Conservation (phyloP, 208 protist genomes). For the Crithidia fasciculata region DNA sequence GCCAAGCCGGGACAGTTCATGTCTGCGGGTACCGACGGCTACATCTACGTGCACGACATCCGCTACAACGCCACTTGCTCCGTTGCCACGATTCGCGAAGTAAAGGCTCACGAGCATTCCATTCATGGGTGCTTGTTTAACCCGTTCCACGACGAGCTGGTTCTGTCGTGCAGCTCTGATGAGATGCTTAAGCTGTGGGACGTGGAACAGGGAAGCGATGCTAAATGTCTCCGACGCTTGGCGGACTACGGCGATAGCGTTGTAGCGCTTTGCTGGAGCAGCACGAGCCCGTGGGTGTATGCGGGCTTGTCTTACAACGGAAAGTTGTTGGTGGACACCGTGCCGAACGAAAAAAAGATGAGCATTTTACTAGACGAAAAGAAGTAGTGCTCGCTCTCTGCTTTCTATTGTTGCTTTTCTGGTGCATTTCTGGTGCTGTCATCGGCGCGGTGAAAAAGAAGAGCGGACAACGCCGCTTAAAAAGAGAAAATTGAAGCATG, state of each 20-base stretch:
- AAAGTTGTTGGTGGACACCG: constrained; percentile 79
- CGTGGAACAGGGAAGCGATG: constrained; percentile 32
- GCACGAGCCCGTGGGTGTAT: constrained; percentile 83
- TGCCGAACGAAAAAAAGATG: constrained; percentile 87
- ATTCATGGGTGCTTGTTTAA: constrained; percentile 78
- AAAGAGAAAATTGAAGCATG: no score
- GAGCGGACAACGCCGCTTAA: no score
- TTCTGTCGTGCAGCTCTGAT: constrained; percentile 80
- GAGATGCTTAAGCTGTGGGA: constrained; percentile 86
- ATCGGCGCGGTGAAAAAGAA: no score
- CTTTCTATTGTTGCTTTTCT: constrained; percentile 8
- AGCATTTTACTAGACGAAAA: constrained; percentile 77
- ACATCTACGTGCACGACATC: constrained; percentile 76
- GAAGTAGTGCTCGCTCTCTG: constrained; percentile 20
- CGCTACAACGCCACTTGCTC: constrained; percentile 39
- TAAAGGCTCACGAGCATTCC: constrained; percentile 76
- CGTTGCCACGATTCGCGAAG: constrained; percentile 1
- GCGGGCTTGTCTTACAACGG: constrained; percentile 87
- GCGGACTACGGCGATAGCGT: constrained; percentile 84
- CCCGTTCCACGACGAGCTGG: constrained; percentile 80
- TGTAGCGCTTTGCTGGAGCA: constrained; percentile 79
- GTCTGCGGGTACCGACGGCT: constrained; percentile 74
- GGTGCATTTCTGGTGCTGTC: background rate
- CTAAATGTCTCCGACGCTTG: constrained; percentile 54
- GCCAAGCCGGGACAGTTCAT: constrained; percentile 63